A percentile compares a stretch with the other conserved stretches of the same genome.
These are phyloP conservation scores for Amaranthus cruentus DNA, from an alignment of 148 eudicot genomes.

Conservation along the genomic window DNA sequence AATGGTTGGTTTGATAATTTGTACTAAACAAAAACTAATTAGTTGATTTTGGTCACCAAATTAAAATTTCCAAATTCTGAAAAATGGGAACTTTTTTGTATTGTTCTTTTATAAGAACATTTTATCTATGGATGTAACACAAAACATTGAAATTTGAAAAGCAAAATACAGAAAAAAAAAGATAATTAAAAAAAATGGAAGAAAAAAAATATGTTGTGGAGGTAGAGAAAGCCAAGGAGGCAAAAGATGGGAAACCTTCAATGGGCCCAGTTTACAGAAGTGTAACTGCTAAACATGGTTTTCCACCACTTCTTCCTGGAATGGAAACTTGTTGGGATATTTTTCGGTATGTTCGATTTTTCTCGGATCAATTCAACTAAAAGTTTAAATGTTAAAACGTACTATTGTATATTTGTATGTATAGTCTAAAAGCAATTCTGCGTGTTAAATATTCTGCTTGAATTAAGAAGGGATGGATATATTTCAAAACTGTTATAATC, in stretches of 20 bases:
- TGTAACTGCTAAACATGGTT: constrained; percentile 66
- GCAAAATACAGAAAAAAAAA: neutral
- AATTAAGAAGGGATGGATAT: too few species aligned
- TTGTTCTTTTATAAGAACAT: constrained; percentile 9
- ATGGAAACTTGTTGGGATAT: constrained; percentile 88
- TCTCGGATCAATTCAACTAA: neutral
- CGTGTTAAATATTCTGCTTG: too few species aligned
- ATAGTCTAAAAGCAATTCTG: too few species aligned
- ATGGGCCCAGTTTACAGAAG: constrained; percentile 84
- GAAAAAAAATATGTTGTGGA: constrained; percentile 65
- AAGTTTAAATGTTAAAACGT: too few species aligned
- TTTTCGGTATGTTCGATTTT: constrained; percentile 45
- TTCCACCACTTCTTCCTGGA: constrained; percentile 51
- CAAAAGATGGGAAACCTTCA: constrained; percentile 49
- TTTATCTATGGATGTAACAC: neutral
- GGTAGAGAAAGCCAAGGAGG: constrained; percentile 63
- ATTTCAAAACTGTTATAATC: too few species aligned
- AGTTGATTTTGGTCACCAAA: constrained; percentile 32
- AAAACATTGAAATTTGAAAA: neutral
- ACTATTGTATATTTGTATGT: too few species aligned
- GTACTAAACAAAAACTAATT: neutral
- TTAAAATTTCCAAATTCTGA: neutral
- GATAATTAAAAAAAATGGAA: constrained; percentile 26
- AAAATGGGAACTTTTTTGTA: neutral
- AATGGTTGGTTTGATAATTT: constrained; percentile 14